Evolutionary conservation across 108 stramenopile species (phyloP), one percentile per base, ranked within the genome.

Genomic region (Skeletonema tropicum): DNA sequence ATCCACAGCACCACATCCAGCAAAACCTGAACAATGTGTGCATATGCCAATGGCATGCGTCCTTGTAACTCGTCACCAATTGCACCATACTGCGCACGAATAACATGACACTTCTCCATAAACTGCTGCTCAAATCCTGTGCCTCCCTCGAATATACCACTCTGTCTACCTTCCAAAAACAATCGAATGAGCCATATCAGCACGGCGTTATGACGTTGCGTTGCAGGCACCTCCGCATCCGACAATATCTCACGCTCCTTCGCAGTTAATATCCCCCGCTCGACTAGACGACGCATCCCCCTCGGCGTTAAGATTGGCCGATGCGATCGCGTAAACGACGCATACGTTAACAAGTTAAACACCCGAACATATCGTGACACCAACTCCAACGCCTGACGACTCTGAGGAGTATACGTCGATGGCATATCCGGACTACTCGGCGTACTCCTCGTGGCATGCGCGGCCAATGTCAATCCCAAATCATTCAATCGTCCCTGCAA

Each of bases 1-100:
- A 93, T 90, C 91, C 90, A 92, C 31, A 93, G 52, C 57, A 96
- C 87, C 12, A 93, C 73, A 79, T 95, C 96, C 5, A 95, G 86
- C 21, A 97, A 60, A 17, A 94, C 86, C 75, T 95, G 94, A 35
- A 95, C 96, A 52, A 95, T 90, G 68, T 97, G 96, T 9, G 94
- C 91, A 84, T 97, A 97, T 8, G 94, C 94, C 21, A 97, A 70
- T n/a, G 94, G 94, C 92, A 95, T 97, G 2, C 96, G 76, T 15
- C 93, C 96, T 72, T 82, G 85, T 39, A 89, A 83, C 57, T 94
- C 93, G 72, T 94, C 93, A 1, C 93, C 91, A 57, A 94, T 94
- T 14, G 89, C 91, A 60, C 93, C 93, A 74, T 90, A 90, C 61
- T 92, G 91, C 2, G 90, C 89, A 42, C 93, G 90, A 69, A 90